Conservation (phyloP, 108 stramenopile species). For the Nannochloropsis gaditana region DNA sequence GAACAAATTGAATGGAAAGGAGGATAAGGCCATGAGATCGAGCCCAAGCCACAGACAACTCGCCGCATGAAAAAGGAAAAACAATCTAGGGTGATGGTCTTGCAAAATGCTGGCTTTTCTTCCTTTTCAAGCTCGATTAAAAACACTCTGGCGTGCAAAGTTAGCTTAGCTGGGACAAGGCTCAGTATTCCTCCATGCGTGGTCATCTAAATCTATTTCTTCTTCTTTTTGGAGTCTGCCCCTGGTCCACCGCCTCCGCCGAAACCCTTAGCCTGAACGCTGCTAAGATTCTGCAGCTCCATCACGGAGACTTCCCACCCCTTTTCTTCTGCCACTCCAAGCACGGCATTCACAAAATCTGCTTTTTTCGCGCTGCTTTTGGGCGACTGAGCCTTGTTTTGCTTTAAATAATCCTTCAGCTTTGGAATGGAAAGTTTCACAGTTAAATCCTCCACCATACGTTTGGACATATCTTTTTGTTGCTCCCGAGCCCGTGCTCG, state of each 20-base stretch:
- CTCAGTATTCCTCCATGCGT: no score
- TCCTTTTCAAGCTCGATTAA: no score
- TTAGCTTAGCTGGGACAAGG: no score
- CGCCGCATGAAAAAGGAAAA: no score
- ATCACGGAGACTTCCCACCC: not conserved
- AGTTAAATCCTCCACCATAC: not conserved
- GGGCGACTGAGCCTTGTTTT: not conserved
- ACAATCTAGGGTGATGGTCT: no score
- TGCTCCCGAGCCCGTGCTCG: not conserved
- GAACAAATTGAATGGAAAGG: no score
- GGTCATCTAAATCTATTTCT: not conserved
- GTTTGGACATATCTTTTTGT: constrained; percentile 1
- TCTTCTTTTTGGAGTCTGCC: not conserved
- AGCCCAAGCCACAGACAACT: no score
- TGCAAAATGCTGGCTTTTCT: no score
- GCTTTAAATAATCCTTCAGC: constrained; percentile 7
- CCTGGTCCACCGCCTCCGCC: not conserved
- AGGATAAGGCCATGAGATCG: no score
- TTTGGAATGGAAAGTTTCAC: not conserved
- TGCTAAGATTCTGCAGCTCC: constrained; percentile 17
- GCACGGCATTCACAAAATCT: not conserved
- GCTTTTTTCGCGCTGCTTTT: constrained; percentile 1
- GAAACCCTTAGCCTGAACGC: not conserved
- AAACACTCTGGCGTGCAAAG: no score
- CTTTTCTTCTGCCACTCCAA: not conserved